Conservation (phyloP, 352 stramenopile species). For the Blastocystis sp. region DNA sequence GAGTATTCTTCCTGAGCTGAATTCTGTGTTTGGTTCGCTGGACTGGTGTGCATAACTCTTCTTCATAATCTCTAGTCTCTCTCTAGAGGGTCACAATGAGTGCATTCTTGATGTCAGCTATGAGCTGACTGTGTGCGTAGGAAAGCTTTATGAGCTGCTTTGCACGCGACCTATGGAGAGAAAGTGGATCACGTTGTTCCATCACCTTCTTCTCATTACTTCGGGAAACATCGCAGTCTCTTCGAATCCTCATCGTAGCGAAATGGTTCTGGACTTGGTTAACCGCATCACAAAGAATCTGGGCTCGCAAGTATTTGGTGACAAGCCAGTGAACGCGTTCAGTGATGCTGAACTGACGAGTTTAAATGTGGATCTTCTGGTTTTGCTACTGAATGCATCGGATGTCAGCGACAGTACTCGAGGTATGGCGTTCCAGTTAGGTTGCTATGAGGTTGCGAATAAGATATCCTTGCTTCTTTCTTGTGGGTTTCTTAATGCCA, state of each 20-base stretch:
- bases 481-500: neutral
- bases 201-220: neutral
- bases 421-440: neutral
- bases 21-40: neutral
- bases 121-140: neutral
- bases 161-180: neutral
- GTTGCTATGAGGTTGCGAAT: conserved; percentile 17
- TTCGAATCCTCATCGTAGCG: neutral
- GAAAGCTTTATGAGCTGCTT: neutral
- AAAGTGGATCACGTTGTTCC: conserved; percentile 1
- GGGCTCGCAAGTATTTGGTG: neutral
- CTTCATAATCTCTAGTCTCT: neutral
- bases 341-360: neutral
- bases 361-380: conserved; percentile 22
- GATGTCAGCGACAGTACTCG: neutral
- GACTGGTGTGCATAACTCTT: neutral
- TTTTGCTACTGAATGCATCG: neutral
- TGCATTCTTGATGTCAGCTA: conserved; percentile 3
- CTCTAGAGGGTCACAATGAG: neutral
- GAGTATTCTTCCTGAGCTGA: neutral
- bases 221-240: neutral
- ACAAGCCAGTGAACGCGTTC: neutral
- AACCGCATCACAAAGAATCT: neutral
- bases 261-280: neutral
- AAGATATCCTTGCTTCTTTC: conserved; percentile 9